Base-by-base conservation (phyloP, 139 green algal species). In the Tetraselmis chui region DNA sequence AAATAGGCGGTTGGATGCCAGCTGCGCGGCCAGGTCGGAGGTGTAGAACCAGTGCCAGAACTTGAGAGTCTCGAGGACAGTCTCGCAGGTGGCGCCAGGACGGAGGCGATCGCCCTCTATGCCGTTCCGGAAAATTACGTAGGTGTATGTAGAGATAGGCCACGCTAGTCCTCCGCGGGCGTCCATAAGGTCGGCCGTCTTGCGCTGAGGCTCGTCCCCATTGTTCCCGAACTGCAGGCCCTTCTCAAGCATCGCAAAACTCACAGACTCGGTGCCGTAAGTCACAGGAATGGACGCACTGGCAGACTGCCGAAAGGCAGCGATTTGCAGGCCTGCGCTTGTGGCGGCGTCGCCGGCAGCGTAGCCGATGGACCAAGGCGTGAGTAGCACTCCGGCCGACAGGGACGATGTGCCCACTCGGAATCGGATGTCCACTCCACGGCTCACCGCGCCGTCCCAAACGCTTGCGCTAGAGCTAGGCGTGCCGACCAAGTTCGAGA, bases 21-120 rank as follows among this genome's bases (percentile, higher is more conserved):
- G 25, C 26, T 28, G 26, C 5, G 25, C 11, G n/a, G 74, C 74
- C 2, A 23, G 2, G 74, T 77, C 74, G 5, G 26, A 31, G 2
- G 74, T 77, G 18, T 77, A 77, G 5, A 77, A 23, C 74, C 74
- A 77, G 74, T 77, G 18, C 74, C 74, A 77, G 74, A 31, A 77
- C 26, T 77, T 77, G 5, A 77, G 26, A 28, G 74, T 28, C 74
- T 77, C 74, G 5, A 28, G 2, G 74, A 28, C 26, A 25, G 2
- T 22, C 74, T 28, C 74, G 74, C 74, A 77, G 74, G 25, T 29
- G 74, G 25, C 74, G 45, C 45, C 45, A 5, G 45, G 45, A 25
- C 45, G 45, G 11, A 67, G 45, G 45, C 45, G 45, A 77, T 31
- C 25, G 23, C 25, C 74, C 2, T 23, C 74, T 2, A 29, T 77